A percentile compares a stretch with the other conserved stretches of the same genome.
Conservation (phyloP, 345 rosid species). For the Turritis glabra region DNA sequence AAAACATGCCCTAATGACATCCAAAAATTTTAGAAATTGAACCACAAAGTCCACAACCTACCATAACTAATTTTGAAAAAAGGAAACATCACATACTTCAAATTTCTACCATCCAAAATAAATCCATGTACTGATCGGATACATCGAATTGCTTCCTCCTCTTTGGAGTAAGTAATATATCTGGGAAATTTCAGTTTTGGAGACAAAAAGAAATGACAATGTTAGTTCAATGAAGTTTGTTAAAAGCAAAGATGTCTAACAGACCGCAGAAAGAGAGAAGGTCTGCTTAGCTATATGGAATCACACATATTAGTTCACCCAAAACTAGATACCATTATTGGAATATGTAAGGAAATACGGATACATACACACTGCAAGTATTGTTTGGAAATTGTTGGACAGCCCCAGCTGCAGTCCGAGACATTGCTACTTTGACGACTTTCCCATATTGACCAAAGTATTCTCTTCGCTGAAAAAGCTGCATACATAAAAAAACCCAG, state of each 20-base stretch:
- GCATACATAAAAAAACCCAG: constrained; percentile 29
- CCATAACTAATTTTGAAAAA: background rate
- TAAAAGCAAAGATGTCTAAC: constrained; percentile 19
- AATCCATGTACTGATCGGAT: constrained; percentile 92
- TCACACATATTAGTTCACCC: constrained; percentile 3
- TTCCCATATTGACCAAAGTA: constrained; percentile 95
- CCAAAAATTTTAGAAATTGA: constrained; percentile 17
- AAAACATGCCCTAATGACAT: constrained; percentile 81
- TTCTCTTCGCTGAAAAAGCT: constrained; percentile 81
- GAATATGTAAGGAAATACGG: background rate
- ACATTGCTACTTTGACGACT: constrained; percentile 88
- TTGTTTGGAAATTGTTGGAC: constrained; percentile 85
- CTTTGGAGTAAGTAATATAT: constrained; percentile 84
- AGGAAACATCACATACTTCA: constrained; percentile 51
- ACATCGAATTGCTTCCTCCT: constrained; percentile 96
- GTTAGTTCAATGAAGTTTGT: constrained; percentile 19
- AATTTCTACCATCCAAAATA: constrained; percentile 77
- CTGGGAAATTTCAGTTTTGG: constrained; percentile 38
- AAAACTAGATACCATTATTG: constrained; percentile 8
- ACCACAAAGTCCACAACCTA: background rate
- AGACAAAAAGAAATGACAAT: constrained; percentile 1
- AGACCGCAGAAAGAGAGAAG: constrained; percentile 4
- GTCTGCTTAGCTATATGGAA: background rate
- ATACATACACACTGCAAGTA: constrained; percentile 93
- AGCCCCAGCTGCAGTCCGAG: constrained; percentile 80